Evolutionary conservation across 129 eudicot genomes (phyloP).

Genomic region (Solidago caesia): DNA sequence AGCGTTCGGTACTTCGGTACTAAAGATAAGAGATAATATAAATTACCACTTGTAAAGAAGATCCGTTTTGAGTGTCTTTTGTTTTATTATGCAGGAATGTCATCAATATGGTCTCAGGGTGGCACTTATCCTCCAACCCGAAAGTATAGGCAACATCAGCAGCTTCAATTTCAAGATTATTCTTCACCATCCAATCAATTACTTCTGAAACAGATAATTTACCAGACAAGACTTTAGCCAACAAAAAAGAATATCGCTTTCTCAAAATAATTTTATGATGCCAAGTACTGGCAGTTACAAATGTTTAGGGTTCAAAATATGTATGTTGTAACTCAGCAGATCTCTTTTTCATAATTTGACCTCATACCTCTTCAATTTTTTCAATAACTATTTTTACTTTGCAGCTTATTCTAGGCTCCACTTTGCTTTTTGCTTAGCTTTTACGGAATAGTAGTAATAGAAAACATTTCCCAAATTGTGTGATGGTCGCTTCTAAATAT

Average conservation of each 20-base stretch:
- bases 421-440: background rate
- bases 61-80: conserved; percentile 31
- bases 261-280: background rate
- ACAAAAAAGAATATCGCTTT: no score
- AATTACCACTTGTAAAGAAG: conserved; percentile 33
- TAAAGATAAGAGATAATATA: background rate
- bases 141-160: conserved; percentile 58
- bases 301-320: background rate
- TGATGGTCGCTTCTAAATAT: no score
- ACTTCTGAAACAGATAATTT: conserved; percentile 43
- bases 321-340: background rate
- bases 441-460: background rate
- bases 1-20: background rate
- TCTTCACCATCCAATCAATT: conserved; percentile 52
- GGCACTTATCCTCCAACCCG: conserved; percentile 49
- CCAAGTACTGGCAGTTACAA: background rate
- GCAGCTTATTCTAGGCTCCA: background rate
- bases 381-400: background rate
- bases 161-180: conserved; percentile 60
- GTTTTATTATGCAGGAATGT: conserved; percentile 43
- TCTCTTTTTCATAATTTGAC: background rate
- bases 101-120: conserved; percentile 44
- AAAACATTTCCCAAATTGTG: background rate
- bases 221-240: conserved; percentile 12
- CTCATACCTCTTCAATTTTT: background rate